These are phyloP conservation scores for Mycena capillaripes DNA, from an alignment of 768 basidiomycete genomes.

Conservation along the genomic window DNA sequence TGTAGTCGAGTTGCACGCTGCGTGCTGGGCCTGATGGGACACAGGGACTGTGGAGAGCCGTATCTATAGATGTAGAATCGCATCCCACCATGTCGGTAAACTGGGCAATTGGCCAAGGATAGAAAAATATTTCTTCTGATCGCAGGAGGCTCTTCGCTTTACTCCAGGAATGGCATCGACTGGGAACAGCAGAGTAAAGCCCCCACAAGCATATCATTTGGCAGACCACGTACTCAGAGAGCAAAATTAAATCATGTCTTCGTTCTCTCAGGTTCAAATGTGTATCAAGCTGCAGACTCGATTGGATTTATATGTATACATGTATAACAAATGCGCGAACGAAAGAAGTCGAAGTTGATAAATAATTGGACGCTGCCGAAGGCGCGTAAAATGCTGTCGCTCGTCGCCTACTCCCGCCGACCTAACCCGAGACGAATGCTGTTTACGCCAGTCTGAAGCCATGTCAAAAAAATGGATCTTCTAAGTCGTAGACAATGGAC, in stretches of 20 bases:
- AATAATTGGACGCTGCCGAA: constrained; percentile 17
- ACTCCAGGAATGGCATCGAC: too few species aligned
- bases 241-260: too few species aligned
- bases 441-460: neutral
- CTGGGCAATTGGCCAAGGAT: neutral
- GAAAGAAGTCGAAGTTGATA: constrained; percentile 25
- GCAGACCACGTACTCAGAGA: too few species aligned
- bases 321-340: constrained; percentile 14
- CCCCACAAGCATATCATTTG: too few species aligned
- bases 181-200: too few species aligned
- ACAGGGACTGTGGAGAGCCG: too few species aligned
- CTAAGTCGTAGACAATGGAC: too few species aligned
- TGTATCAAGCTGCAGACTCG: neutral
- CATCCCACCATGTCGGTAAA: neutral
- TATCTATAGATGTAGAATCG: neutral
- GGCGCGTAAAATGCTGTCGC: constrained; percentile 20
- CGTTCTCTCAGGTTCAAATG: too few species aligned
- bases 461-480: neutral
- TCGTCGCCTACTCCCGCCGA: neutral
- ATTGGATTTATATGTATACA: neutral
- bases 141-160: too few species aligned
- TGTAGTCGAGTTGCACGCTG: neutral
- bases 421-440: constrained; percentile 9
- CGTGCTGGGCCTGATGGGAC: neutral
- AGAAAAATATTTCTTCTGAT: neutral